Base-by-base conservation (phyloP, 2,329 filamentous ascomycete species). In the Alternaria gansuensis region DNA sequence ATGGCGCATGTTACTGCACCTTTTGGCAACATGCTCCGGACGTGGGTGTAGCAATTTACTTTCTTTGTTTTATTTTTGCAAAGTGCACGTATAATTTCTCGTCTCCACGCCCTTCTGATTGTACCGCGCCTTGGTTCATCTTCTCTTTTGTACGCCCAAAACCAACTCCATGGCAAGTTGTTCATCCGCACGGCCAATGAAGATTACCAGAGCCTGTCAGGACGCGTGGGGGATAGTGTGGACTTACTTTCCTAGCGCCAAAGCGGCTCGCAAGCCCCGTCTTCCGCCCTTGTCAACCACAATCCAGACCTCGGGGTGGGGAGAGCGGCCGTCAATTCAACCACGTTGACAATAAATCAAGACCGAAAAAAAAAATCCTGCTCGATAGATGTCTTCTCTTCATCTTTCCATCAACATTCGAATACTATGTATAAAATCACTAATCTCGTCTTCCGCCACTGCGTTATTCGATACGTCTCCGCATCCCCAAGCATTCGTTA, bases 401-500 rank as follows among this genome's bases (percentile, higher is more conserved):
- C 9, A 14, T 8, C 17, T 10, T 17, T n/a, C 9, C 4, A 8
- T 24, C 13, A 23, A 23, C 46, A 21, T 39, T 10, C 24, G 8
- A 8, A 24, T 28, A 34, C 21, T 14, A 14, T 24, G 26, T 21
- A 21, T 10, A 23, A 23, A 33, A 44, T 49, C 26, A 50, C 46
- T 56, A 51, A 61, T 61, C 54, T 43, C 43, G 39, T 21, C 51
- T 64, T 66, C 64, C 62, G 57, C 57, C 50, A 64, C 52, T 21
- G 52, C 43, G 43, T 64, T 60, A 60, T 52, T 17, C 51, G 34
- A 57, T 44, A 29, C 17, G 31, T 41, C 60, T 28, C 54, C 45
- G 29, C 46, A 45, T n/a, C 31, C 33, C 51, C 23, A 52, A 57
- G 44, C 44, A 44, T 49, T 51, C 51, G 54, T 48, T 58, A 59